Conservation (phyloP, 2,329 filamentous ascomycete species). For the Raffaelea albimanens region DNA sequence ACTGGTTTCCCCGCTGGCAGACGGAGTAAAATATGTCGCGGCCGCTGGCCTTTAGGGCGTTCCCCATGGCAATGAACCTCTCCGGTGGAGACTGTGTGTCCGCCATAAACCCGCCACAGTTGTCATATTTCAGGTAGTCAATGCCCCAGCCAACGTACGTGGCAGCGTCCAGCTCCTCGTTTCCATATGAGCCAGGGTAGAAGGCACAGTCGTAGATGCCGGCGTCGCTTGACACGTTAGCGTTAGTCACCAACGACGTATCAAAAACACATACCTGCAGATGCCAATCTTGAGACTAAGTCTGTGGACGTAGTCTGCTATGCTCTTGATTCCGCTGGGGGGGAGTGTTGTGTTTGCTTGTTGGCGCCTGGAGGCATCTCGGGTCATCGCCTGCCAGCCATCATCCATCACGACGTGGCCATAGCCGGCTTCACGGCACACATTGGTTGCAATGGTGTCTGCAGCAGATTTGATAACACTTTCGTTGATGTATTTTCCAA, state of each 20-base stretch:
- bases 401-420: conserved; percentile 14
- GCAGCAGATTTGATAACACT: conserved; percentile 13
- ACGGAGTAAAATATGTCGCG: conserved; percentile 27
- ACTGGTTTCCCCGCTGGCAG: conserved; percentile 21
- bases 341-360: not conserved
- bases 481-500: conserved; percentile 9
- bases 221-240: conserved; percentile 26
- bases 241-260: not conserved
- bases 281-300: conserved; percentile 42
- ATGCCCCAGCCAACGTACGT: conserved; percentile 42
- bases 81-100: conserved; percentile 37
- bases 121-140: conserved; percentile 46
- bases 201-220: conserved; percentile 29
- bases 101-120: conserved; percentile 39
- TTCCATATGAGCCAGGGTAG: conserved; percentile 20
- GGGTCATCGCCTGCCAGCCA: conserved; percentile 12
- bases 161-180: conserved; percentile 42
- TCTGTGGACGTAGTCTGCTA: conserved; percentile 36
- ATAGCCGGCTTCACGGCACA: conserved; percentile 9
- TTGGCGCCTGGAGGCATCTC: not conserved
- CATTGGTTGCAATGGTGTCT: conserved; percentile 6
- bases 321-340: conserved; percentile 24
- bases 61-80: conserved; percentile 27
- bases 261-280: conserved; percentile 22
- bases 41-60: conserved; percentile 24